Evolutionary conservation across 2,329 filamentous ascomycete genomes (phyloP), one percentile per base, ranked within the genome.

Genomic region (Apiospora hydei): DNA sequence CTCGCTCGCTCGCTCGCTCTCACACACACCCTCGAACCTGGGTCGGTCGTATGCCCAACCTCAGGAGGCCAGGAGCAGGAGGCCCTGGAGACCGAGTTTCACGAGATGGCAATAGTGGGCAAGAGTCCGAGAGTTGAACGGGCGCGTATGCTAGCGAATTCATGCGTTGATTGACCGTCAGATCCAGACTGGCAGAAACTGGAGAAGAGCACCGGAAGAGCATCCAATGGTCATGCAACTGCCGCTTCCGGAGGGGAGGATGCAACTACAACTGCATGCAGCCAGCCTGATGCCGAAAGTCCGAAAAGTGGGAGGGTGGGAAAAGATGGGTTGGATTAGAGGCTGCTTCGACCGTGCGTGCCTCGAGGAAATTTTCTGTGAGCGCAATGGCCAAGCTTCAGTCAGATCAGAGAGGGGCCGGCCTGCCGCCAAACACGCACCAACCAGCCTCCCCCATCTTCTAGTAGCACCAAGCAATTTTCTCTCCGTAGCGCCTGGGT

Each of bases 231-330:
- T 38, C 30, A 38, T 61, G 30, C 34, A 64, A 41, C 18, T 41
- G 53, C 53, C 53, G 53, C 30, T 38, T 10, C 30, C 26, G 53
- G 53, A 38, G 21, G 26, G 53, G 53, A 38, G 21, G 26, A 21
- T 61, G 53, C 41, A 43, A 3, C 41, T 3, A 38, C 53, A 61
- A 18, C 53, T 61, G 53, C 16, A 34, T 38, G 4, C 53, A 34
- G 46, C 26, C 26, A 38, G 34, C 57, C 34, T 38, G 34, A 64
- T 64, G 57, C 57, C 57, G 57, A 64, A 64, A 41, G 57, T 64
- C 57, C 57, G 57, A 64, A 24, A 41, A 30, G 46, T 49, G 46
- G 46, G 26, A 18, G 3, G 30, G 53, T 61, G 53, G 30, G 16
- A 16, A 38, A 13, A 16, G 30, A 7, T 38, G 53, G 18, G 47